Evolutionary conservation across 306 rosid genomes (phyloP).

Genomic region (Quercus parvula): DNA sequence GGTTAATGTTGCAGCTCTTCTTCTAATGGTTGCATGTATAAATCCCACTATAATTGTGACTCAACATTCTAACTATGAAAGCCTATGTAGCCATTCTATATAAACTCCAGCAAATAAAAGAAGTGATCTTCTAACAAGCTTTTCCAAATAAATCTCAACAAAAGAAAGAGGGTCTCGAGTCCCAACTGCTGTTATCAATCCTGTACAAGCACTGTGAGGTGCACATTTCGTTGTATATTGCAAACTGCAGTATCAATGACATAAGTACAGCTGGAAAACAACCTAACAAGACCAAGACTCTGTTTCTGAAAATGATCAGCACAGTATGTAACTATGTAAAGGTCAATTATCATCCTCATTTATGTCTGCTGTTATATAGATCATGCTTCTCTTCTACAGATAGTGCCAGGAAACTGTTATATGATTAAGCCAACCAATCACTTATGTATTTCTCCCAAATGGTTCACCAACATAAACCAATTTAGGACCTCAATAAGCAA

Average conservation of each 20-base stretch:
- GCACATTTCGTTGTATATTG: neutral
- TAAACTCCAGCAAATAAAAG: neutral
- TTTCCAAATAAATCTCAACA: neutral
- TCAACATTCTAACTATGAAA: neutral
- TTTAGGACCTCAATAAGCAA: neutral
- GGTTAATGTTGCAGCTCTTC: neutral
- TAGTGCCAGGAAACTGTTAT: conserved; percentile 1
- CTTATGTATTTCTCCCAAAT: conserved; percentile 4
- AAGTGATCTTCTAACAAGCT: neutral
- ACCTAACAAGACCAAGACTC: conserved; percentile 2
- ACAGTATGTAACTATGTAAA: neutral
- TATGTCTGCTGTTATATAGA: neutral
- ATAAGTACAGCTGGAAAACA: neutral
- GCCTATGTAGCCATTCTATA: neutral
- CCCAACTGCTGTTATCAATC: neutral
- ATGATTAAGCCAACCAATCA: neutral
- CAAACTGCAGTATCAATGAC: conserved; percentile 3
- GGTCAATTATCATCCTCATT: neutral
- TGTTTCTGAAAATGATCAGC: neutral
- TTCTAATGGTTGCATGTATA: neutral
- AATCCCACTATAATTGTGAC: neutral
- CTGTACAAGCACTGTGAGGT: neutral
- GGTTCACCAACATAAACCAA: conserved; percentile 15
- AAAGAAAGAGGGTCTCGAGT: neutral
- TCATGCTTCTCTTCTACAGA: conserved; percentile 4